Conservation (phyloP, 345 rosid species). For the Eutrema heterophyllum region DNA sequence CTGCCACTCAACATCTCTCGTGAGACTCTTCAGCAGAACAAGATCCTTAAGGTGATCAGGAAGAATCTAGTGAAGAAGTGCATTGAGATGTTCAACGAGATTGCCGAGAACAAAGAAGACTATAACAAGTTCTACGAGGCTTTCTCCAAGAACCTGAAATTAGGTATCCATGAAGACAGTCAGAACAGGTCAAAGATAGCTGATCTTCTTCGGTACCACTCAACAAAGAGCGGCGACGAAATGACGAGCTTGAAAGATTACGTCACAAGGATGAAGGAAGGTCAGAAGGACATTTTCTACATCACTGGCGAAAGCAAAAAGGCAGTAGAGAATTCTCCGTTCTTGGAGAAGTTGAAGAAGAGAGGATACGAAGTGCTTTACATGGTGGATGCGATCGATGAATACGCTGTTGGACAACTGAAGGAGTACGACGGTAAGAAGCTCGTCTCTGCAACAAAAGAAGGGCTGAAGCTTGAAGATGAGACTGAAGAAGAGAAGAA, state of each 20-base stretch:
- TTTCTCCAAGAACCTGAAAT: constrained; percentile 79
- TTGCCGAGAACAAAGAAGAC: constrained; percentile 83
- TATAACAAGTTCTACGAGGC: constrained; percentile 80
- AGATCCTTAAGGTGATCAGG: constrained; percentile 89
- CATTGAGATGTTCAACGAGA: constrained; percentile 86
- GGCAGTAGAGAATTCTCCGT: constrained; percentile 88
- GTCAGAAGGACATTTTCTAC: constrained; percentile 78
- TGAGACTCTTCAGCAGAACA: constrained; percentile 85
- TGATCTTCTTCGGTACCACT: constrained; percentile 71
- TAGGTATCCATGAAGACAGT: constrained; percentile 88
- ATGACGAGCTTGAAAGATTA: constrained; percentile 80
- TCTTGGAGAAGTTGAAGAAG: constrained; percentile 78
- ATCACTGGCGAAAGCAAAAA: constrained; percentile 80
- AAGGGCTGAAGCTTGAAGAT: constrained; percentile 72
- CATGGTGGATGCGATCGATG: constrained; percentile 94
- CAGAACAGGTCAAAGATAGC: constrained; percentile 78
- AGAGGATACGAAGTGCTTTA: constrained; percentile 79
- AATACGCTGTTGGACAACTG: constrained; percentile 74
- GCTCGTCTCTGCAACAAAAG: constrained; percentile 79
- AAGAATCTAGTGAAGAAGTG: constrained; percentile 91
- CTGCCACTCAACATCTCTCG: constrained; percentile 91
- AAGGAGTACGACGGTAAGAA: constrained; percentile 87
- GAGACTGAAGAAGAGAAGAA: constrained; percentile 81
- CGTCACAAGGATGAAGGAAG: constrained; percentile 90
- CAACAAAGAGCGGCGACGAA: constrained; percentile 81